These are phyloP conservation scores for Kodamaea jinghongensis DNA, from an alignment of 805 yeast genomes.

Conservation along the genomic window DNA sequence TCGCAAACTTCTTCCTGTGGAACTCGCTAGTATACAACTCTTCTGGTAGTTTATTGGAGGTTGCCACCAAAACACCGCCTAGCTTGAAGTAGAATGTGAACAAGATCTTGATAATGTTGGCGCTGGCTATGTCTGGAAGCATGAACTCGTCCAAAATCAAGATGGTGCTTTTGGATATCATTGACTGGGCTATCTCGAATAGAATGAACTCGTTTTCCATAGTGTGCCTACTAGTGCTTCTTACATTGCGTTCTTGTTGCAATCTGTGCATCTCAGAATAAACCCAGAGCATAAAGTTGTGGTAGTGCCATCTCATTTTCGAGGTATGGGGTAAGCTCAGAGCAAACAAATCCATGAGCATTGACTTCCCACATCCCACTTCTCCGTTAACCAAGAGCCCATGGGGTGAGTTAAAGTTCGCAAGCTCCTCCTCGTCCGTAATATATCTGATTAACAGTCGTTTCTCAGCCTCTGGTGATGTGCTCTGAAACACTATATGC, in stretches of 20 bases:
- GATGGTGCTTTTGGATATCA: constrained; percentile 57
- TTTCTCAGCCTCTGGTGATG: constrained; percentile 24
- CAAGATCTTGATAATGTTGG: constrained; percentile 61
- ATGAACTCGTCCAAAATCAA: constrained; percentile 70
- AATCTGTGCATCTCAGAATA: constrained; percentile 58
- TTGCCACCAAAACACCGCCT: constrained; percentile 75
- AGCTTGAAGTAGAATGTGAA: constrained; percentile 68
- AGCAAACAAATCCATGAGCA: constrained; percentile 73
- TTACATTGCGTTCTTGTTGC: constrained; percentile 38
- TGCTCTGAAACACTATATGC: constrained; percentile 26
- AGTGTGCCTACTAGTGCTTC: constrained; percentile 15
- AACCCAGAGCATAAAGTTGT: constrained; percentile 67
- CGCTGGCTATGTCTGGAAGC: constrained; percentile 74
- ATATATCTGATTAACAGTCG: constrained; percentile 48
- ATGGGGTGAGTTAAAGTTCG: constrained; percentile 55
- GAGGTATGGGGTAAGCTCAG: constrained; percentile 58
- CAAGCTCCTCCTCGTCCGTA: constrained; percentile 60
- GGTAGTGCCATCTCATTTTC: constrained; percentile 70
- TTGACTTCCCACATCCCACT: constrained; percentile 73
- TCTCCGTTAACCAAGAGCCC: constrained; percentile 64
- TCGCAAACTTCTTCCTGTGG: constrained; percentile 53
- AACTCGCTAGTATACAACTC: constrained; percentile 67
- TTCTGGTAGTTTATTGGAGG: constrained; percentile 70
- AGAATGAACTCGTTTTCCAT: constrained; percentile 62
- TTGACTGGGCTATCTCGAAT: constrained; percentile 63